A percentile compares a stretch with the other conserved stretches of the same genome.
phyloP scores from a whole-genome alignment of 1,139 yeast species.

The Magnusiomyces paraingens region DNA sequence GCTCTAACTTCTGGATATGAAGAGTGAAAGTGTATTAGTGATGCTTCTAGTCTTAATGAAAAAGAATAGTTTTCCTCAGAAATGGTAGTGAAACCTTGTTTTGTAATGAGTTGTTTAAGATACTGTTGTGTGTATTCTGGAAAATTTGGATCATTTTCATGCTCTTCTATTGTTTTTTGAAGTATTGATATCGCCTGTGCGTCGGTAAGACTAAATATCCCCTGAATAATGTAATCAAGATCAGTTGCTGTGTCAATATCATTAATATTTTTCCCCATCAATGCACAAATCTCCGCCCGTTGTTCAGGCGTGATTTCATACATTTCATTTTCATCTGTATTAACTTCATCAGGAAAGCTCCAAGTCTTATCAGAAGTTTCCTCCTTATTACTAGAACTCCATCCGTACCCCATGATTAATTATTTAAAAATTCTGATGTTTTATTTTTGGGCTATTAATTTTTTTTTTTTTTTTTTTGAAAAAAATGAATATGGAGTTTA shows the following conservation, averaged over 20 bases:
- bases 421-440: too few relatives aligned
- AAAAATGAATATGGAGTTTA: too few relatives aligned
- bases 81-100: slow-evolving; percentile 14
- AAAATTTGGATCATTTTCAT: slow-evolving; percentile 46
- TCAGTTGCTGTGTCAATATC: slow-evolving; percentile 15
- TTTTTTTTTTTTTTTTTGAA: too few relatives aligned
- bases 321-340: slow-evolving; percentile 9
- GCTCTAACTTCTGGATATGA: slow-evolving; percentile 63
- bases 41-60: slow-evolving; percentile 35
- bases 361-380: neutral
- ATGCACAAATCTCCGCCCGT: slow-evolving; percentile 13
- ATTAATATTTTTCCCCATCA: slow-evolving; percentile 15
- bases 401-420: neutral
- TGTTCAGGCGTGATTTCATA: slow-evolving; percentile 15
- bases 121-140: slow-evolving; percentile 34
- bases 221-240: slow-evolving; percentile 16
- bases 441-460: too few relatives aligned
- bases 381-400: neutral
- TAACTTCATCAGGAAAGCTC: slow-evolving; percentile 12
- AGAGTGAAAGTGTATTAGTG: slow-evolving; percentile 42
- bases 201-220: slow-evolving; percentile 13
- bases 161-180: slow-evolving; percentile 35
- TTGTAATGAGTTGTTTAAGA: slow-evolving; percentile 24
- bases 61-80: slow-evolving; percentile 6
- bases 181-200: slow-evolving; percentile 31